These are phyloP conservation scores for Aureobasidium namibiae DNA, from an alignment of 2,329 filamentous ascomycete species.

Conservation along the genomic window DNA sequence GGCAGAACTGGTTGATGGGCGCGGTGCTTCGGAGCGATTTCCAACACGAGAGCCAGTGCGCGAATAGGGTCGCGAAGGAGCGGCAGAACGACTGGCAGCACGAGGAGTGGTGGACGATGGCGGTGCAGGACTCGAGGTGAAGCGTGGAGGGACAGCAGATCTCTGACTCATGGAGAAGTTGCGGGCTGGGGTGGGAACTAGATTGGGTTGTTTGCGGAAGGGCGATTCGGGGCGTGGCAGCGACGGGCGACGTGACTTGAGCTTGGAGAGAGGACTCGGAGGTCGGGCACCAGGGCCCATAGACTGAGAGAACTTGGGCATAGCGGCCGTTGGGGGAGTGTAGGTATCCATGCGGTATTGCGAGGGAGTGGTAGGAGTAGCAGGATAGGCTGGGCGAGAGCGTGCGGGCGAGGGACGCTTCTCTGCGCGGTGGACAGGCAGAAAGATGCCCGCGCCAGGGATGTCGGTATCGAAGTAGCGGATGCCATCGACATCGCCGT, in stretches of 20 bases:
- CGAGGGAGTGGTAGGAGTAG: constrained; percentile 61
- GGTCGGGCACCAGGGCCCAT: constrained; percentile 64
- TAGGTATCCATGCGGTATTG: constrained; percentile 36
- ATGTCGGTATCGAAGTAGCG: constrained; percentile 74
- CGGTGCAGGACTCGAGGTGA: constrained; percentile 53
- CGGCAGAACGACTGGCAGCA: constrained; percentile 44
- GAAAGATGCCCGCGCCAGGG: constrained; percentile 83
- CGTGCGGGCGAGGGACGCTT: constrained; percentile 54
- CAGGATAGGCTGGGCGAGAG: constrained; percentile 48
- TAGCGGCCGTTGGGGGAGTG: constrained; percentile 52
- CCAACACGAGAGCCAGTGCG: constrained; percentile 39
- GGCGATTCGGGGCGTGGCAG: constrained; percentile 86
- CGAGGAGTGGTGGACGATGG: constrained; percentile 32
- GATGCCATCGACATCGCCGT: constrained; percentile 78
- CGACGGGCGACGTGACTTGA: constrained; percentile 58
- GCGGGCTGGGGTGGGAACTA: constrained; percentile 50
- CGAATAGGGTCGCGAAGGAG: constrained; percentile 37
- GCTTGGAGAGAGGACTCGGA: constrained; percentile 62
- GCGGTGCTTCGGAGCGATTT: constrained; percentile 26
- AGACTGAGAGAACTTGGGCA: constrained; percentile 82
- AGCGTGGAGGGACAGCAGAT: constrained; percentile 47
- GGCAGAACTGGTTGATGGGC: constrained; percentile 42
- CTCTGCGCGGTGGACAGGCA: constrained; percentile 73
- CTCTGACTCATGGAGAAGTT: constrained; percentile 45
- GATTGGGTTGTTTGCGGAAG: constrained; percentile 53